These are phyloP conservation scores for Ascochyta lentis DNA, from an alignment of 2,329 filamentous ascomycete genomes.

Conservation along the genomic window DNA sequence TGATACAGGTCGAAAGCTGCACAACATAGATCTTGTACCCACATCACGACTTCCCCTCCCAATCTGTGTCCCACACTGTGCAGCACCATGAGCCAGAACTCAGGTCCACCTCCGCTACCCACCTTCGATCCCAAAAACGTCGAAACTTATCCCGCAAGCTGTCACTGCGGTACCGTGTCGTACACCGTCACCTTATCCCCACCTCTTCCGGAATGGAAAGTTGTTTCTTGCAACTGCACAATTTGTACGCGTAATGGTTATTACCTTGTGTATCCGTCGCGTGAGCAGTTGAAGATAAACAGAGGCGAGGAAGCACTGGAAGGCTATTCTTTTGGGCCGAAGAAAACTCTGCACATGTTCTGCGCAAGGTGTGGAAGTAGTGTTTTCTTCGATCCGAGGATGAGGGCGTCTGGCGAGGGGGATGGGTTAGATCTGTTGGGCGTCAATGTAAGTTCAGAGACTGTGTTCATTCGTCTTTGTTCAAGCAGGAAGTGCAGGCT, in stretches of 20 bases:
- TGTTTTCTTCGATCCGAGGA: constrained; percentile 38
- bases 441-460: constrained; percentile 34
- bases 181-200: constrained; percentile 59
- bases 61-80: neutral
- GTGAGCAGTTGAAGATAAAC: constrained; percentile 30
- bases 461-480: neutral
- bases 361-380: constrained; percentile 37
- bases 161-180: constrained; percentile 61
- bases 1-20: neutral
- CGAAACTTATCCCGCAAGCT: constrained; percentile 57
- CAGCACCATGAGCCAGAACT: constrained; percentile 23
- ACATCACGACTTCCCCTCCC: neutral
- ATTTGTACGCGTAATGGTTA: constrained; percentile 60
- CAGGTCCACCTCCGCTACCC: constrained; percentile 17
- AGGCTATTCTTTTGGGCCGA: constrained; percentile 34
- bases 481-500: neutral
- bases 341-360: constrained; percentile 37
- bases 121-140: constrained; percentile 26
- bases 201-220: constrained; percentile 54
- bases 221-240: constrained; percentile 62
- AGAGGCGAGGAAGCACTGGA: constrained; percentile 34
- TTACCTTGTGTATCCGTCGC: constrained; percentile 52
- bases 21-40: neutral
- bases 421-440: constrained; percentile 30
- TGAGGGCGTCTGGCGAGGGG: constrained; percentile 29